These are phyloP conservation scores for Fusarium phyllophilum DNA, from an alignment of 2,329 filamentous ascomycete genomes.

Conservation along the genomic window DNA sequence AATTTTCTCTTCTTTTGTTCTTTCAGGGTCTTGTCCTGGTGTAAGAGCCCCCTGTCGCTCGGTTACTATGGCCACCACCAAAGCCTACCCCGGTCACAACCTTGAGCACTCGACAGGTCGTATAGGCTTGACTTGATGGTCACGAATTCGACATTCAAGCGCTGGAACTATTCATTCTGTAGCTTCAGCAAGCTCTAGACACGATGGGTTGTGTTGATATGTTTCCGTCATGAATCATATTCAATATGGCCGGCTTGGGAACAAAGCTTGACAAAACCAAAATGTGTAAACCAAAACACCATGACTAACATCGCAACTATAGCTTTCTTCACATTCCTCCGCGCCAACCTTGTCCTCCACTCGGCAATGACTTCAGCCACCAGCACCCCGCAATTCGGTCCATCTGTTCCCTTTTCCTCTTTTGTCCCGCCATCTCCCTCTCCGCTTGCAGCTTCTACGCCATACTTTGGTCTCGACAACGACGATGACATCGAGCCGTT, in stretches of 20 bases:
- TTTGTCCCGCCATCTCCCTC: constrained; percentile 60
- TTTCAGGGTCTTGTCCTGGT: constrained; percentile 12
- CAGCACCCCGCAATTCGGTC: constrained; percentile 71
- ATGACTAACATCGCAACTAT: constrained; percentile 35
- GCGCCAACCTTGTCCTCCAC: constrained; percentile 79
- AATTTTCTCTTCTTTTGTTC: constrained; percentile 10
- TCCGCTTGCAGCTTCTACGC: constrained; percentile 69
- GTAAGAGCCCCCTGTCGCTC: constrained; percentile 25
- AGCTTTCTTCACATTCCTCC: constrained; percentile 87
- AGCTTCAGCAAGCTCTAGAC: background rate
- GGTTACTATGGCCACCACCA: constrained; percentile 38
- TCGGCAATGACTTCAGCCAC: constrained; percentile 70
- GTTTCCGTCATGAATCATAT: background rate
- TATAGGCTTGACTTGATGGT: background rate
- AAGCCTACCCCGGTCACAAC: constrained; percentile 17
- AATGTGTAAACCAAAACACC: constrained; percentile 6
- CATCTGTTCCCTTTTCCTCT: constrained; percentile 52
- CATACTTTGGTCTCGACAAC: constrained; percentile 59
- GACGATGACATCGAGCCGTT: constrained; percentile 67
- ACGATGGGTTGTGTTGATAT: background rate
- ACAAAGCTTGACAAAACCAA: background rate
- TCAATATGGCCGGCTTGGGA: background rate
- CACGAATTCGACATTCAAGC: background rate
- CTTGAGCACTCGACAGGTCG: constrained; percentile 9
- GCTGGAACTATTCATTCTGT: background rate